phyloP scores from a whole-genome alignment of 2,329 filamentous ascomycete species.

The Didymellaceae sp. region DNA sequence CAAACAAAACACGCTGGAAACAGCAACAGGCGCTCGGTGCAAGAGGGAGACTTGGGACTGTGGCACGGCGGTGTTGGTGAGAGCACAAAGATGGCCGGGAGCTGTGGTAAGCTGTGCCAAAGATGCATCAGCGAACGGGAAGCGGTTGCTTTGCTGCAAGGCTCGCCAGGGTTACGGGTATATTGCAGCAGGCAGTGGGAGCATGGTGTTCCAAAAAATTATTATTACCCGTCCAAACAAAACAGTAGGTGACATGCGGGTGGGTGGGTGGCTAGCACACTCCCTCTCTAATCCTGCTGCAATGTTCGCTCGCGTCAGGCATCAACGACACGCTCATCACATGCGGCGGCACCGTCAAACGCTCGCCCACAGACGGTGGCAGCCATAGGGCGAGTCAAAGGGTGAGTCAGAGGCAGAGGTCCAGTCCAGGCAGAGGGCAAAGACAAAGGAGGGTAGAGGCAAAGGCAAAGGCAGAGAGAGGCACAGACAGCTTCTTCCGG shows the following conservation, averaged over 20 bases:
- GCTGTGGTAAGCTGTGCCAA: background rate
- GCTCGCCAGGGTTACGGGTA: constrained; percentile 26
- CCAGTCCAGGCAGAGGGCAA: no score
- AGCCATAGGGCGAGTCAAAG: background rate
- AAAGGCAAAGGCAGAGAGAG: no score
- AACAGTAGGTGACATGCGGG: constrained; percentile 12
- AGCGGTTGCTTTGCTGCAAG: constrained; percentile 1
- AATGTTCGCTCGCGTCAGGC: constrained; percentile 17
- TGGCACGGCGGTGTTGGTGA: constrained; percentile 9
- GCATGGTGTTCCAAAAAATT: constrained; percentile 24
- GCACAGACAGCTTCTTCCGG: constrained; percentile 5
- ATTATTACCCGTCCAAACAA: constrained; percentile 24
- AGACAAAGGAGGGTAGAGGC: constrained; percentile 19
- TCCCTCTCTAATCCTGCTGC: constrained; percentile 15
- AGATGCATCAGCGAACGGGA: constrained; percentile 18
- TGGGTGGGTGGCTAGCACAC: constrained; percentile 7
- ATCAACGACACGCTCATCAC: constrained; percentile 13
- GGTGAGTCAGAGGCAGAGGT: constrained; percentile 1
- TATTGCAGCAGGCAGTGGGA: constrained; percentile 24
- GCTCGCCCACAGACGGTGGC: background rate
- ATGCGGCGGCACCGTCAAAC: background rate
- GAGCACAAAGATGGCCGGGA: background rate
- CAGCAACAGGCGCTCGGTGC: constrained; percentile 12
- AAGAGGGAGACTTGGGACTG: background rate
- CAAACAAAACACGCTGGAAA: constrained; percentile 28